Percentiles rank a stretch among this genome's conserved stretches.
These are phyloP conservation scores for Cyberlindnera saturnus DNA, from an alignment of 805 yeast species.

Conservation along the genomic window DNA sequence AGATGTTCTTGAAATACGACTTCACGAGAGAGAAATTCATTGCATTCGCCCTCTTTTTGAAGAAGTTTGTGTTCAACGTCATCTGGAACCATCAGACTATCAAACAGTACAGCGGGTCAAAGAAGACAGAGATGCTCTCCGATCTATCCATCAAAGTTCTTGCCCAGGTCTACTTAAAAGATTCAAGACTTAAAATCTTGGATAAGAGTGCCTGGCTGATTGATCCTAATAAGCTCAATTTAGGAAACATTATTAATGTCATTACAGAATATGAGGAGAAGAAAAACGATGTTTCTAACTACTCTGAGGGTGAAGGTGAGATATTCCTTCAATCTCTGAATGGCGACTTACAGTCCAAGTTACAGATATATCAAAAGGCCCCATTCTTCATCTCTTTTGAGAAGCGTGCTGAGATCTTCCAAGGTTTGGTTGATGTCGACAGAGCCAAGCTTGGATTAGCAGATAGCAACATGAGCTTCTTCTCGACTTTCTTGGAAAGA, in stretches of 20 bases:
- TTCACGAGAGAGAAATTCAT: slow-evolving; percentile 32
- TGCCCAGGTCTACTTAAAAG: slow-evolving; percentile 60
- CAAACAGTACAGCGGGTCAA: background rate
- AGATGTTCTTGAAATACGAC: slow-evolving; percentile 38
- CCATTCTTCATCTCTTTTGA: slow-evolving; percentile 82
- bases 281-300: slow-evolving; percentile 15
- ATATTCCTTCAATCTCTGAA: slow-evolving; percentile 11
- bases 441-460: slow-evolving; percentile 24
- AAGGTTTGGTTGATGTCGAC: slow-evolving; percentile 54
- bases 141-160: slow-evolving; percentile 44
- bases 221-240: slow-evolving; percentile 24
- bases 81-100: slow-evolving; percentile 31
- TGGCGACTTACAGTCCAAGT: slow-evolving; percentile 23
- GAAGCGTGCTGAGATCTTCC: slow-evolving; percentile 68
- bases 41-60: slow-evolving; percentile 41
- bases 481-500: background rate
- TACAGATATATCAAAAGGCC: slow-evolving; percentile 50
- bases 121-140: slow-evolving; percentile 19
- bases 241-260: slow-evolving; percentile 30
- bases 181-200: slow-evolving; percentile 53
- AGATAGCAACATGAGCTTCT: background rate
- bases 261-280: slow-evolving; percentile 40
- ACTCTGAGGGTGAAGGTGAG: slow-evolving; percentile 22
- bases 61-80: slow-evolving; percentile 42
- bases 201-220: slow-evolving; percentile 50